Percentiles rank a stretch among this genome's conserved stretches.
Conservation (phyloP, 2,329 filamentous ascomycete species). For the Talaromyces islandicus region DNA sequence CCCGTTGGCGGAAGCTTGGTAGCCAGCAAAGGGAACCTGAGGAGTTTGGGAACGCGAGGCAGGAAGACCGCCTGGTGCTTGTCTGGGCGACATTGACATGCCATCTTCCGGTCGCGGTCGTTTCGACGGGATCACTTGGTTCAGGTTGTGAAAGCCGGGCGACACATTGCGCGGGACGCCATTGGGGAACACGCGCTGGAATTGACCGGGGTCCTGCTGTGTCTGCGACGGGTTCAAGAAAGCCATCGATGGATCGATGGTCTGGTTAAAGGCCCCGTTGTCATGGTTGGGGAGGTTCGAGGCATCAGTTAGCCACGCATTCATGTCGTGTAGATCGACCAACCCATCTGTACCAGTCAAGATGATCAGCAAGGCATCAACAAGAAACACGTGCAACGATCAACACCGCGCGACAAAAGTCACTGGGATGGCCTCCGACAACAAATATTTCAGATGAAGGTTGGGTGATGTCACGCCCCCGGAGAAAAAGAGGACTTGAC, state of each 20-base stretch:
- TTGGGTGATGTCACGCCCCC: constrained; percentile 9
- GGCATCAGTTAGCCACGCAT: constrained; percentile 46
- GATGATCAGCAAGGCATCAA: constrained; percentile 20
- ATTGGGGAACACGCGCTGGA: constrained; percentile 73
- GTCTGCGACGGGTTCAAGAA: constrained; percentile 43
- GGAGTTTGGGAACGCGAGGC: constrained; percentile 89
- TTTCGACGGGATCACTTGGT: constrained; percentile 84
- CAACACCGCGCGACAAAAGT: constrained; percentile 1
- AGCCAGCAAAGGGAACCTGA: constrained; percentile 66
- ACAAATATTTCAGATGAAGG: neutral
- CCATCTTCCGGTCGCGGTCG: constrained; percentile 80
- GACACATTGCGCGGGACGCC: constrained; percentile 78
- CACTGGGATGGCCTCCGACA: neutral
- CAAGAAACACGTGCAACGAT: constrained; percentile 5
- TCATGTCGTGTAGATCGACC: constrained; percentile 44
- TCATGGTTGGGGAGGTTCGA: constrained; percentile 43
- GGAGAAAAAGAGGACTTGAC: constrained; percentile 15
- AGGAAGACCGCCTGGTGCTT: constrained; percentile 66
- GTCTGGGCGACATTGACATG: constrained; percentile 73
- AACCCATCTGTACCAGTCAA: constrained; percentile 38
- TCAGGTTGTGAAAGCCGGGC: constrained; percentile 70
- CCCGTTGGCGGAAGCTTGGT: constrained; percentile 59
- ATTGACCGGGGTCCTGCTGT: constrained; percentile 46
- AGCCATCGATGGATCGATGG: constrained; percentile 42
- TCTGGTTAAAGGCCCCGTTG: constrained; percentile 43